phyloP scores from a whole-genome alignment of 1,139 yeast species.

The Suzukiozyma palmioleophila region DNA sequence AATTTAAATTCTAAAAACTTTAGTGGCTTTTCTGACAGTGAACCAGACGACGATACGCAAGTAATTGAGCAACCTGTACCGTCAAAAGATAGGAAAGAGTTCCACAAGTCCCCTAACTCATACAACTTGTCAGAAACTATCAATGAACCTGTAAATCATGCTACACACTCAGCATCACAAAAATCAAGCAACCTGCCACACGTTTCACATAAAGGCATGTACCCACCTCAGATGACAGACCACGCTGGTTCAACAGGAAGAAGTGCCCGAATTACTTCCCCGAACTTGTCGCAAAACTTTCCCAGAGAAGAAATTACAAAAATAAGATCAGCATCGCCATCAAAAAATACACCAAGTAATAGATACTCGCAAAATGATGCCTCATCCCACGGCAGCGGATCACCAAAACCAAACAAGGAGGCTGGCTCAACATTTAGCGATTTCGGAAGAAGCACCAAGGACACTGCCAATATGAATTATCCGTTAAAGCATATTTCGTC shows the following conservation, averaged over 20 bases:
- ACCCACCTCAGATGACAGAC: not conserved
- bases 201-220: not conserved
- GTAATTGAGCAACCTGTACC: slow-evolving; percentile 20
- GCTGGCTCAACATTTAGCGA: too few relatives aligned
- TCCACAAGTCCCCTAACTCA: slow-evolving; percentile 12
- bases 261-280: not conserved
- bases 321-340: slow-evolving; percentile 9
- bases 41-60: slow-evolving; percentile 13
- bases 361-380: too few relatives aligned
- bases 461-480: too few relatives aligned
- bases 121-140: slow-evolving; percentile 12
- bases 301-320: slow-evolving; percentile 5
- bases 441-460: too few relatives aligned
- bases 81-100: slow-evolving; percentile 13
- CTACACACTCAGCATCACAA: slow-evolving; percentile 23
- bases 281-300: not conserved
- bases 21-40: slow-evolving; percentile 7
- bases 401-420: too few relatives aligned
- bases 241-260: not conserved
- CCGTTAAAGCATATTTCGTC: too few relatives aligned
- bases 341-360: slow-evolving; percentile 7
- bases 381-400: too few relatives aligned
- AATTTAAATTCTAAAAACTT: slow-evolving; percentile 2
- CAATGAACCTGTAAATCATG: slow-evolving; percentile 18
- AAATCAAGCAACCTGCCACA: slow-evolving; percentile 14